Conservation (phyloP, 176 grass and related monocot species). For the Aegilops tauschii region DNA sequence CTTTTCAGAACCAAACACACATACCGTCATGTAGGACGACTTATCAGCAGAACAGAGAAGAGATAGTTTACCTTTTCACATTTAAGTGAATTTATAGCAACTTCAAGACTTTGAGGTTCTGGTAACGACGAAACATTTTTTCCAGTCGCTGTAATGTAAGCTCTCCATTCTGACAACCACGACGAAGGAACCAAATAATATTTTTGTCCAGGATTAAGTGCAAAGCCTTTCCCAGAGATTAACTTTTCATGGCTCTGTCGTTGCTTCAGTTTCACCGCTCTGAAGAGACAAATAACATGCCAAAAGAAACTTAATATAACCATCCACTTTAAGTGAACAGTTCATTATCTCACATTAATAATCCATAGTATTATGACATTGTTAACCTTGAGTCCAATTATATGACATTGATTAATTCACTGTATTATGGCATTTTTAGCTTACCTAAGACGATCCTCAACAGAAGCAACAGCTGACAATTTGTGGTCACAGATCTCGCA, state of each 20-base stretch:
- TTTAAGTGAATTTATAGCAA: conserved; percentile 65
- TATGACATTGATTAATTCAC: conserved; percentile 7
- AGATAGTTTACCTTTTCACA: conserved; percentile 76
- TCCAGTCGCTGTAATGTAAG: conserved; percentile 84
- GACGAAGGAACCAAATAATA: conserved; percentile 83
- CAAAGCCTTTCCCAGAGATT: conserved; percentile 63
- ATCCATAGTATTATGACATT: conserved; percentile 1
- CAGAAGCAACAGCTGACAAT: conserved; percentile 81
- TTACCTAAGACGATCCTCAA: conserved; percentile 87
- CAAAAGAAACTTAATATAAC: conserved; percentile 27
- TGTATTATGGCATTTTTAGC: conserved; percentile 13
- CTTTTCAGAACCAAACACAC: background rate
- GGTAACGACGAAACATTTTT: conserved; percentile 79
- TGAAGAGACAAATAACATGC: conserved; percentile 38
- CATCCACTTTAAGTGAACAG: conserved; percentile 17
- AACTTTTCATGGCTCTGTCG: conserved; percentile 88
- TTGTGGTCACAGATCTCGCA: conserved; percentile 70
- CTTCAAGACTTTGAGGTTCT: conserved; percentile 75
- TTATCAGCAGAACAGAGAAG: conserved; percentile 19
- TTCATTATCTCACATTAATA: conserved; percentile 12
- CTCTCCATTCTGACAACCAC: conserved; percentile 89
- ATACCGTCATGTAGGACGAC: background rate
- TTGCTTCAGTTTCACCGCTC: conserved; percentile 78
- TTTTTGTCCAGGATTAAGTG: conserved; percentile 63
- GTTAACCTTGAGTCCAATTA: background rate